Percentiles rank a stretch among this genome's conserved stretches.
Conservation (phyloP, 1,139 yeast genomes). For the Pichia sp. region DNA sequence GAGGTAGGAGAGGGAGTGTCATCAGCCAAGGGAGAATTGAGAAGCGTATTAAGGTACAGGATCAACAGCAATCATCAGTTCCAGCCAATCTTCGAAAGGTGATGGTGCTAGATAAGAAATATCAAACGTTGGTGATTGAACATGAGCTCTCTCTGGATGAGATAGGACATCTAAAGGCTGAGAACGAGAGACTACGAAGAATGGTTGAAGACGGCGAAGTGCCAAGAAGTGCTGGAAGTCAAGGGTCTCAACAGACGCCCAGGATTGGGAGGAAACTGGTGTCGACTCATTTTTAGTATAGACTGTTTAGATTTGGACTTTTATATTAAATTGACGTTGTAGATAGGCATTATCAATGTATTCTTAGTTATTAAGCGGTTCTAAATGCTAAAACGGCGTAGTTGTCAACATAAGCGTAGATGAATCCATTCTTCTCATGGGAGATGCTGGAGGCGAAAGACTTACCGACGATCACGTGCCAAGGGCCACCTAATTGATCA, state of each 20-base stretch:
- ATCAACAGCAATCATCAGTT: background rate
- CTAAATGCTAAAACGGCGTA: constrained; percentile 78
- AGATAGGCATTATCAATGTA: too few species aligned
- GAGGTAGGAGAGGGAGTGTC: background rate
- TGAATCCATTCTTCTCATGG: constrained; percentile 73
- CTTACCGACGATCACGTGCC: constrained; percentile 95
- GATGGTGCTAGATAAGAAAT: constrained; percentile 4
- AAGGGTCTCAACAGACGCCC: background rate
- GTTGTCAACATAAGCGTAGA: constrained; percentile 78
- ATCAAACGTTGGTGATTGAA: constrained; percentile 4
- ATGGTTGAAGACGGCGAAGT: background rate
- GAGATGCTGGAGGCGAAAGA: constrained; percentile 93
- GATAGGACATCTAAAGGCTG: background rate
- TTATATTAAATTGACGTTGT: background rate
- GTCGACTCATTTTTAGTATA: background rate
- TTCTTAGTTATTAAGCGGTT: constrained; percentile 55
- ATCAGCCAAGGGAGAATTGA: background rate
- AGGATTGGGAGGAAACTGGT: constrained; percentile 2
- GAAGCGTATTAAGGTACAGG: background rate
- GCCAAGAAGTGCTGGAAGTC: background rate
- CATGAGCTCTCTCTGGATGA: constrained; percentile 4
- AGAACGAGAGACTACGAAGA: background rate
- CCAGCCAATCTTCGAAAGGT: too few species aligned
- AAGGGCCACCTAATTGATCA: constrained; percentile 64
- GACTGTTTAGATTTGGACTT: background rate